phyloP scores from a whole-genome alignment of 164 flowering plant species.

The Aristolochia californica region DNA sequence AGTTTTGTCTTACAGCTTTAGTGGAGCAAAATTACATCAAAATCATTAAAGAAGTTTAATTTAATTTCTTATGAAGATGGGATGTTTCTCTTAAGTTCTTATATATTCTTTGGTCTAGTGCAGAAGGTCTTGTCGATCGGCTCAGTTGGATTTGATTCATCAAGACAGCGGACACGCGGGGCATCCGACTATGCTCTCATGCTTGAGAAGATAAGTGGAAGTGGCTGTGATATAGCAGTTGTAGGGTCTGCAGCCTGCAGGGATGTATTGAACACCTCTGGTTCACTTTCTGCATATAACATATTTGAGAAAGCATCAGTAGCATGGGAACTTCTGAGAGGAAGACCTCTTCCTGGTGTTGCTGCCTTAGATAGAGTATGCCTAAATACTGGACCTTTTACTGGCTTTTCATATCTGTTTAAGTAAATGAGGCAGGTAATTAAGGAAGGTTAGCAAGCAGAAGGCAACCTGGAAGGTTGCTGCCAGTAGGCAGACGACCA shows the following conservation, averaged over 20 bases:
- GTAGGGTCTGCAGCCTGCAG: constrained; percentile 53
- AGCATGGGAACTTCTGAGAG: constrained; percentile 70
- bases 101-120: neutral
- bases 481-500: no score
- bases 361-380: constrained; percentile 75
- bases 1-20: no score
- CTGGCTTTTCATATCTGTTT: neutral
- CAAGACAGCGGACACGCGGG: constrained; percentile 22
- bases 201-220: constrained; percentile 31
- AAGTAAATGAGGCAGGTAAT: no score
- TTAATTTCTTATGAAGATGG: neutral
- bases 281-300: constrained; percentile 16
- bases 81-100: neutral
- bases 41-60: neutral
- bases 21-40: no score
- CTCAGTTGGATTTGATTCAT: constrained; percentile 36
- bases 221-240: constrained; percentile 42
- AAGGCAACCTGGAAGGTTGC: no score
- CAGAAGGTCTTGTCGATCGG: constrained; percentile 82
- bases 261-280: constrained; percentile 20
- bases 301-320: constrained; percentile 51
- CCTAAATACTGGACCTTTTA: neutral
- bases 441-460: no score
- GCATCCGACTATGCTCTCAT: constrained; percentile 36
- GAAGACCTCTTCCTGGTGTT: constrained; percentile 65